Evolutionary conservation across 768 basidiomycete genomes (phyloP), one percentile per base, ranked within the genome.

Genomic region (Tricholoma matsutake): DNA sequence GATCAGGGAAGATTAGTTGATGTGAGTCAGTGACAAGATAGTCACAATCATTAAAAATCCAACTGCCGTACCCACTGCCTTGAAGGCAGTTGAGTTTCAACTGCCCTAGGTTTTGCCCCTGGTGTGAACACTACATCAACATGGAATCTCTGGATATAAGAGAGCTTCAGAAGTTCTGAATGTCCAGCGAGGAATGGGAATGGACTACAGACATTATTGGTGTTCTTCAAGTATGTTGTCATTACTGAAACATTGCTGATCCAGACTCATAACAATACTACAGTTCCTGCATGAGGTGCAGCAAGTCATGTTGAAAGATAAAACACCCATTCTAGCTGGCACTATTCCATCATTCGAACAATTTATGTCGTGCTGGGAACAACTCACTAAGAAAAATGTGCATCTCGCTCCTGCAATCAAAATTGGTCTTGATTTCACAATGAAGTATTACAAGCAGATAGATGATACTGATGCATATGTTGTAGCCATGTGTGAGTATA

Each of bases 231-330:
- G 45, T 58, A 58, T 9, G 7, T 47, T 28, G 29, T 49, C 32
- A 2, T 35, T 35, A 35, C 13, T 35, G 34, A 35, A 9, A 35
- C 13, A 35, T 35, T 35, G 34, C 34, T 25, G 1, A 35, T 35
- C 34, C 34, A 35, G 34, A 35, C 34, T 5, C 2, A 35, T 35
- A 35, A 35, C 34, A 35, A 22, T 28, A 22, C 34, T 58, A 11
- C 45, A 58, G 57, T 51, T 29, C 47, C 65, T 63, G 22, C 67
- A 68, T 49, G 51, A 35, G 18, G 61, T 60, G 6, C 67, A 67
- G 56, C 62, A 65, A 10, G 20, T 52, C 6, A 67, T 69, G 66
- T 64, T 59, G 5, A 29, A n/a, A 14, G 54, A 66, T 14, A 57
- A 59, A 45, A 13, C 37, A n/a, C 65, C 65, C 9, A 43, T 57